Base-by-base conservation (phyloP, 495 filamentous ascomycete genomes). In the Neohortaea acidophila region DNA sequence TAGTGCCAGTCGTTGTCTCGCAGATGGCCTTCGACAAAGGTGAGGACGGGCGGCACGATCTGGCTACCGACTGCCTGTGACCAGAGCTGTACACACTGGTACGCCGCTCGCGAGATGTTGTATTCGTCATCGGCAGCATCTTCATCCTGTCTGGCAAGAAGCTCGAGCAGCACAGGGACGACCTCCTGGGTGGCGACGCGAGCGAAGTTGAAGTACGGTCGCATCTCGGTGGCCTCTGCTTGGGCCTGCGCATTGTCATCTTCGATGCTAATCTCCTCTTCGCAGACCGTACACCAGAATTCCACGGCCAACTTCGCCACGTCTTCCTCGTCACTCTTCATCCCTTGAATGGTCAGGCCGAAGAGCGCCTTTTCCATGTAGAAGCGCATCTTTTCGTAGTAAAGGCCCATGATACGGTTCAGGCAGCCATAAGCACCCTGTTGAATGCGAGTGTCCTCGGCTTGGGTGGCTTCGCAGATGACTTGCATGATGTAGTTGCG, bases 351-450 rank as follows among this genome's bases (percentile, higher is more conserved):
- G n/a, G 91, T 97, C 11, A 97, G 69, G 31, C 91, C 89, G 58
- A 96, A 97, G 25, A 97, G 67, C 31, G 89, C 89, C 71, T 94
- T 96, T 71, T 97, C 91, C 89, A 97, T 97, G 67, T 97, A 97
- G 65, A 92, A 96, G 51, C 84, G 73, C 89, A 97, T 97, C 66
- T 93, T 86, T 52, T 96, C 89, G 57, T 97, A 97, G 65, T 97
- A 96, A 26, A 93, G 68, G 41, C 69, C 81, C 89, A 97, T 97
- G 58, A 97, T 93, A 52, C 86, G 74, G 72, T 96, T 96, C 53
- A 97, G 60, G 55, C 91, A 97, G 39, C 87, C 89, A 54, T 92
- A 97, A 11, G 91, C 83, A 42, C 82, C 85, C 49, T 91, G 82
- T 55, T 94, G 86, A 62, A 96, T 86, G 51, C 84, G 74, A 39